Evolutionary conservation across 768 basidiomycete species (phyloP), one percentile per base, ranked within the genome.

Genomic region (Xerocomus potaroensis): DNA sequence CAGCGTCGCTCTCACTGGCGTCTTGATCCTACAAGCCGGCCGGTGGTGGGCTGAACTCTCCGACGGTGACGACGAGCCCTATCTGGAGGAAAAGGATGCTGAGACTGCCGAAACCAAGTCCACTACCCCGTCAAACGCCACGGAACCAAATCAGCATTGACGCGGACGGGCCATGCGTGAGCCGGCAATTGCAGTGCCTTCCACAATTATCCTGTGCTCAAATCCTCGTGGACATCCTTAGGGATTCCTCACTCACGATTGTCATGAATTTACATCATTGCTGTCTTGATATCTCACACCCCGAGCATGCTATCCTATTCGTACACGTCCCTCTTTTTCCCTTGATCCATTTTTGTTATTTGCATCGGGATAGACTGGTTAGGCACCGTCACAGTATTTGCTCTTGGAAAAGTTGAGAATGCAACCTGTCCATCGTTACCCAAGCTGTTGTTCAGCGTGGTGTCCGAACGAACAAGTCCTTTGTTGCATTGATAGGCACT

Each of bases 1-100:
- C 71, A 87, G 86, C 60, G 90, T 92, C 38, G 87, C 87, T 1
- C 76, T 92, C 45, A 92, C 90, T 0, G 90, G 90, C n/a, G 85
- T 92, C 22, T 70, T 92, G 27, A 79, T 82, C 8, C 75, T 92
- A 21, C 90, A 92, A 69, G 87, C 88, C 0, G 86, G 84, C 36
- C 78, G 89, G 35, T 85, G 81, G 71, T 92, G 88, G 88, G 87
- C 84, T 4, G 90, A 92, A 61, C 78, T 77, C 24, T 73, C 81
- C 14, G 87, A 89, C 51, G 69, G 68, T 26, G 81, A 81, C 26
- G 79, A 79, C 19, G 77, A 77, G 12, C 62, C 50, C 15, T 64
- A 60, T 24, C 24, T 66, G 29, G 32, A 69, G 45, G 69, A 72
- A 48, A 58, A 62, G 21, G 43, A 51, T 15, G 29, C 46, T 16